phyloP scores from a whole-genome alignment of 768 basidiomycete species.

The Phlebiopsis flavidoalba region DNA sequence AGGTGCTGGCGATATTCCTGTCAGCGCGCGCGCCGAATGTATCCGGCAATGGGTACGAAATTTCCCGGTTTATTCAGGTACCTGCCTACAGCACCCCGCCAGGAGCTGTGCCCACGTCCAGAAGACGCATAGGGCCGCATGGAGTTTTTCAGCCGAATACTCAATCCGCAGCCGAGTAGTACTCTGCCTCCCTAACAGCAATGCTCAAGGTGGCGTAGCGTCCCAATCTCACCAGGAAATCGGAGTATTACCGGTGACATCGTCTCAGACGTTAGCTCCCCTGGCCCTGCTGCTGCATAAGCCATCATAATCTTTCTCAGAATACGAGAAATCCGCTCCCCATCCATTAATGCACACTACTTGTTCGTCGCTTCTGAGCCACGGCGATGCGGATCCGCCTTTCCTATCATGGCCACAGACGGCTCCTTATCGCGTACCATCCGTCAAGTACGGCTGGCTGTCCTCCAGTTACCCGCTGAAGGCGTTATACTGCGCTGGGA shows the following conservation, averaged over 20 bases:
- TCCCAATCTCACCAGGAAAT: neutral
- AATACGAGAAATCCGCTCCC: neutral
- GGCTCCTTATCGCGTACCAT: conserved; percentile 11
- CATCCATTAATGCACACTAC: neutral
- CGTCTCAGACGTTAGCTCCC: neutral
- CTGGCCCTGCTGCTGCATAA: neutral
- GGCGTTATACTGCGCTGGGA: neutral
- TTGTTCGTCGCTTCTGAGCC: neutral
- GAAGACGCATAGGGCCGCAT: too few relatives aligned
- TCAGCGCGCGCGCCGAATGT: neutral
- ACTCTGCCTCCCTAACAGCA: neutral
- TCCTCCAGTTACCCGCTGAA: neutral
- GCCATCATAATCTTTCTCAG: neutral
- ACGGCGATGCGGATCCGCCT: neutral
- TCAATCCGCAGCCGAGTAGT: too few relatives aligned
- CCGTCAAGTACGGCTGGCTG: neutral
- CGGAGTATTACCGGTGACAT: neutral
- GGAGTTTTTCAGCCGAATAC: too few relatives aligned
- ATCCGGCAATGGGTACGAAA: neutral
- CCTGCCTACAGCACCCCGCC: neutral
- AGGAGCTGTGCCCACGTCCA: too few relatives aligned
- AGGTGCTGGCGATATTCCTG: neutral
- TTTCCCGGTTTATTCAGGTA: neutral
- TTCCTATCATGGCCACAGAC: conserved; percentile 5
- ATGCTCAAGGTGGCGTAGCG: neutral